phyloP scores from a whole-genome alignment of 148 eudicot species.

The Spergularia bocconei region DNA sequence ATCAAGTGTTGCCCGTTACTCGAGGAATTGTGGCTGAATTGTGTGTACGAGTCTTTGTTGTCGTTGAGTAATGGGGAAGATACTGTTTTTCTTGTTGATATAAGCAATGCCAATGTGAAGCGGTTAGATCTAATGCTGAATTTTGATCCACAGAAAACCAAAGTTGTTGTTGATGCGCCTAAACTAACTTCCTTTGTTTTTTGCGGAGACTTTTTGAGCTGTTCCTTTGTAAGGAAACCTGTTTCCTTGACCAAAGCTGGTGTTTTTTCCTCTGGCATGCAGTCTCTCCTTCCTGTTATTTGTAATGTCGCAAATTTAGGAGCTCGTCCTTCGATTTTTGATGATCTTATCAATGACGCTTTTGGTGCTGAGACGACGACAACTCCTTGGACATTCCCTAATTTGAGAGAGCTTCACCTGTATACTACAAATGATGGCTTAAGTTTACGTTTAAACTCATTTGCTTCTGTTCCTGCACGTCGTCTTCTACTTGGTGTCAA shows the following conservation, averaged over 20 bases:
- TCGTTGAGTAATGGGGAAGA: too few relatives aligned
- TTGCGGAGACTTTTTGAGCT: not conserved
- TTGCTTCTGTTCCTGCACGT: not conserved
- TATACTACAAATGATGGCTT: not conserved
- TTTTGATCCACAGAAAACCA: not conserved
- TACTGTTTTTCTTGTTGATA: not conserved
- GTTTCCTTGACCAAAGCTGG: not conserved
- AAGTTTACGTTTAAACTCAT: not conserved
- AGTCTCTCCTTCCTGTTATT: too few relatives aligned
- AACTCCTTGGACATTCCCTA: not conserved
- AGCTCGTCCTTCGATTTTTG: too few relatives aligned
- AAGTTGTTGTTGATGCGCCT: constrained; percentile 3
- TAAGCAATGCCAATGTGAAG: not conserved
- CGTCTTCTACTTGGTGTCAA: not conserved
- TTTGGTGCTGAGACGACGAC: not conserved
- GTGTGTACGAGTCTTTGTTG: too few relatives aligned
- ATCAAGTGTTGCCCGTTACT: not conserved
- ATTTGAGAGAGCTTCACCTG: not conserved
- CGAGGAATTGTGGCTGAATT: not conserved
- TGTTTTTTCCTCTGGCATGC: too few relatives aligned
- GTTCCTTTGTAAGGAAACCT: not conserved
- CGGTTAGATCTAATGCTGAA: not conserved
- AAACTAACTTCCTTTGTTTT: not conserved
- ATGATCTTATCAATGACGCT: too few relatives aligned
- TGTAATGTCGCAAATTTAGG: too few relatives aligned